phyloP scores from a whole-genome alignment of 257 asterid species.

The Schizonepeta tenuifolia region DNA sequence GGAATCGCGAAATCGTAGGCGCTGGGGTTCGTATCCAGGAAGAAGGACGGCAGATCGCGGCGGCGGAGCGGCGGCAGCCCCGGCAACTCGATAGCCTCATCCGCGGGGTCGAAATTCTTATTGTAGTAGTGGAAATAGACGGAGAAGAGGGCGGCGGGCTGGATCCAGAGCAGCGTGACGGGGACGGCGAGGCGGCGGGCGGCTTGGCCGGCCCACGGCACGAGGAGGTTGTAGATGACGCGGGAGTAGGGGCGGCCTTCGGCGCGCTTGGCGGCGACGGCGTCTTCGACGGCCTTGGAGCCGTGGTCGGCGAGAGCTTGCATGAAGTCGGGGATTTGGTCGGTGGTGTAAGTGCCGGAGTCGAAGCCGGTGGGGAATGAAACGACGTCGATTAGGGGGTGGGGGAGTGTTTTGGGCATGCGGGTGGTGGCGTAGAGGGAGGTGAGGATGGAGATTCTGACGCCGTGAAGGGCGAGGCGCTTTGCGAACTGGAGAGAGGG shows the following conservation, averaged over 20 bases:
- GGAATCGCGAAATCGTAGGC: conserved; percentile 25
- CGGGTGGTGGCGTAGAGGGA: conserved; percentile 30
- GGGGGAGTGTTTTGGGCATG: conserved; percentile 7
- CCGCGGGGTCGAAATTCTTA: neutral
- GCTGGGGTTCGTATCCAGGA: conserved; percentile 25
- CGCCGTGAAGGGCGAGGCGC: conserved; percentile 39
- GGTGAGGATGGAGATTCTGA: conserved; percentile 42
- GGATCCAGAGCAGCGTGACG: conserved; percentile 47
- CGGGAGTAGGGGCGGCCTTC: conserved; percentile 33
- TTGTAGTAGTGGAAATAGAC: conserved; percentile 34
- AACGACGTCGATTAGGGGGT: conserved; percentile 27
- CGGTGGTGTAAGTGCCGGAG: conserved; percentile 18
- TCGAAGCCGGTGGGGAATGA: conserved; percentile 44
- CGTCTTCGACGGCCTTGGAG: conserved; percentile 22
- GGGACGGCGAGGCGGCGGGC: conserved; percentile 33
- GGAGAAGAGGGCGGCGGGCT: conserved; percentile 38
- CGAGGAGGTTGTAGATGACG: conserved; percentile 33
- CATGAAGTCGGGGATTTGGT: conserved; percentile 9
- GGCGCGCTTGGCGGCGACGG: conserved; percentile 5
- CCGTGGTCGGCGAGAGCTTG: conserved; percentile 21
- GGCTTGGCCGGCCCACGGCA: conserved; percentile 41
- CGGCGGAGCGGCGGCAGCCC: conserved; percentile 32
- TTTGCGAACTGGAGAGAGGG: conserved; percentile 66
- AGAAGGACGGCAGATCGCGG: conserved; percentile 41
- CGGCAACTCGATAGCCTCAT: conserved; percentile 28